phyloP scores from a whole-genome alignment of 768 basidiomycete species.

The Phylloporus sp. region DNA sequence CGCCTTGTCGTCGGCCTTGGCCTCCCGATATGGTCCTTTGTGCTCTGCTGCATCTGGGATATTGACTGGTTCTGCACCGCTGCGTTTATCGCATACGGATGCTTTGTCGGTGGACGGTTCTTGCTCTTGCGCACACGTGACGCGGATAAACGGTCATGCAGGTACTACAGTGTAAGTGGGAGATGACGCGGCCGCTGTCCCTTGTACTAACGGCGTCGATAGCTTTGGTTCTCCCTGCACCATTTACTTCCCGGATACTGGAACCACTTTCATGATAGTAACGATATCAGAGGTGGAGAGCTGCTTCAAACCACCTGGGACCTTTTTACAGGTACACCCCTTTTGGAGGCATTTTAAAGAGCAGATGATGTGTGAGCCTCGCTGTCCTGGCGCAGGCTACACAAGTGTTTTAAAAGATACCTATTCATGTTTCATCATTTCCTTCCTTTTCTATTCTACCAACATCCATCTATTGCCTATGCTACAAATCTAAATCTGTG shows the following conservation, averaged over 20 bases:
- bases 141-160: conserved; percentile 36
- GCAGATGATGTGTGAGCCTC: not conserved
- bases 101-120: conserved; percentile 35
- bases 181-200: not conserved
- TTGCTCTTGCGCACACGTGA: conserved; percentile 25
- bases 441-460: not conserved
- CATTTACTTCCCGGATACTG: conserved; percentile 36
- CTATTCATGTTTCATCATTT: not conserved
- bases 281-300: conserved; percentile 13
- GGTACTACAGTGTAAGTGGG: conserved; percentile 34
- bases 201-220: not conserved
- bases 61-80: conserved; percentile 24
- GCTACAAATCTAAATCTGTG: conserved; percentile 11
- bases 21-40: conserved; percentile 37
- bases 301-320: conserved; percentile 19
- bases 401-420: no score
- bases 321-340: conserved; percentile 11
- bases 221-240: conserved; percentile 36
- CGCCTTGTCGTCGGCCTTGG: conserved; percentile 32
- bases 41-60: conserved; percentile 35
- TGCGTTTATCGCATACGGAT: conserved; percentile 30
- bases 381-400: not conserved
- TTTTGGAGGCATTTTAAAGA: conserved; percentile 5
- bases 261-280: conserved; percentile 28
- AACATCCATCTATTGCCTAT: not conserved